A percentile compares a stretch with the other conserved stretches of the same genome.
These are phyloP conservation scores for Hordeum marinum DNA, from an alignment of 176 grass and related monocot species.

Conservation along the genomic window DNA sequence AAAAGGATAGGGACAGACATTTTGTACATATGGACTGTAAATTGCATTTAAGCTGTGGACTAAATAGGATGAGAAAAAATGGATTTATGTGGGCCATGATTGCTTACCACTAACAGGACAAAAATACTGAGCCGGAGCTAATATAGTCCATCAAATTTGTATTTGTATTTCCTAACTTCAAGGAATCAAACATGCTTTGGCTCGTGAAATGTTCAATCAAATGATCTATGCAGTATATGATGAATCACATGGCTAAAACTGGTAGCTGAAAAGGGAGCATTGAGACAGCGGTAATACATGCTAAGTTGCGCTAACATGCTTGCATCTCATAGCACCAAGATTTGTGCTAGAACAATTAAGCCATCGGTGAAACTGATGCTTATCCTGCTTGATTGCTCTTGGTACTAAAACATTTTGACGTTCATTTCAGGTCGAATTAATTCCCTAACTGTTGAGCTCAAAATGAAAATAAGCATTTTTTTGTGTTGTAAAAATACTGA, in stretches of 20 bases:
- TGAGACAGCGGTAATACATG: not conserved
- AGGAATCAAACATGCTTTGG: not conserved
- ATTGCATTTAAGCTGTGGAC: not conserved
- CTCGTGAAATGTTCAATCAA: not conserved
- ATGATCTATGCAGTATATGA: not conserved
- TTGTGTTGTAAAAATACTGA: not conserved
- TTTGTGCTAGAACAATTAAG: not conserved
- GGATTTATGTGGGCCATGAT: not conserved
- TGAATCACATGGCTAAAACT: not conserved
- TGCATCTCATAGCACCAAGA: not conserved
- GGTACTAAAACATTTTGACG: not conserved
- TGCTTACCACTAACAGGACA: not conserved
- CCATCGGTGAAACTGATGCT: not conserved
- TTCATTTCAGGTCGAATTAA: not conserved
- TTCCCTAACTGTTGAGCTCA: not conserved
- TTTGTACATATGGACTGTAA: not conserved
- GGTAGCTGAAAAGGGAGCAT: not conserved
- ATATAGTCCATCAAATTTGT: not conserved
- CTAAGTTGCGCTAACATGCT: not conserved
- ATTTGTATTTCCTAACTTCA: not conserved
- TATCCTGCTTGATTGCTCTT: not conserved
- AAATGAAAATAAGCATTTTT: not conserved
- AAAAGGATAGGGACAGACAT: not conserved
- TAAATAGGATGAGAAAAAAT: not conserved
- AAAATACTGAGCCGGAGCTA: not conserved